A percentile compares a stretch with the other conserved stretches of the same genome.
Evolutionary conservation across 2,329 filamentous ascomycete genomes (phyloP).

Genomic region (Elsinoe batatas): DNA sequence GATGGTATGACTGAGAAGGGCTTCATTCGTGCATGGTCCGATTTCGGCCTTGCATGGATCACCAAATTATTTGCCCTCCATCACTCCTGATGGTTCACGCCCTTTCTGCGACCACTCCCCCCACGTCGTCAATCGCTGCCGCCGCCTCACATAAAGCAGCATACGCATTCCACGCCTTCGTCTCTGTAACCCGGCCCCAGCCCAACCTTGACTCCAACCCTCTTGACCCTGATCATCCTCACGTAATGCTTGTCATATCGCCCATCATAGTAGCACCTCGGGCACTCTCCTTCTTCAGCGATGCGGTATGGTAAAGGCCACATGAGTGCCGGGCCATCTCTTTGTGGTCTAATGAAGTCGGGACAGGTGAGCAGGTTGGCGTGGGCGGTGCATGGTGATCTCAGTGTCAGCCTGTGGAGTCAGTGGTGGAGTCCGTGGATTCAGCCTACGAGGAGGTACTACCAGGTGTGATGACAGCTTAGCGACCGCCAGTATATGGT

Average conservation of each 20-base stretch:
- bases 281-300: neutral
- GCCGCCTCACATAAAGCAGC: constrained; percentile 1
- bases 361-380: constrained; percentile 7
- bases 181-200: neutral
- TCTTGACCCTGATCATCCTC: constrained; percentile 6
- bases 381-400: neutral
- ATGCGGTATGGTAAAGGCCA: constrained; percentile 8
- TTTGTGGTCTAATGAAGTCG: neutral
- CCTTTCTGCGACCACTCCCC: neutral
- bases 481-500: constrained; percentile 2
- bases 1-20: neutral
- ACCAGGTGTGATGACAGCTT: constrained; percentile 9
- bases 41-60: no score
- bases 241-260: neutral
- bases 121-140: neutral
- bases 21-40: no score
- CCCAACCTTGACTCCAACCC: constrained; percentile 9
- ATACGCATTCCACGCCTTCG: neutral
- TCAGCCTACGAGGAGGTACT: neutral
- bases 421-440: neutral
- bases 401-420: neutral
- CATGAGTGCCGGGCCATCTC: neutral
- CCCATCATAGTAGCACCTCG: neutral
- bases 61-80: neutral
- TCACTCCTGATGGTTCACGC: neutral